Evolutionary conservation across 2,329 filamentous ascomycete species (phyloP).

Genomic region (Graphiopsis chlorocephala): DNA sequence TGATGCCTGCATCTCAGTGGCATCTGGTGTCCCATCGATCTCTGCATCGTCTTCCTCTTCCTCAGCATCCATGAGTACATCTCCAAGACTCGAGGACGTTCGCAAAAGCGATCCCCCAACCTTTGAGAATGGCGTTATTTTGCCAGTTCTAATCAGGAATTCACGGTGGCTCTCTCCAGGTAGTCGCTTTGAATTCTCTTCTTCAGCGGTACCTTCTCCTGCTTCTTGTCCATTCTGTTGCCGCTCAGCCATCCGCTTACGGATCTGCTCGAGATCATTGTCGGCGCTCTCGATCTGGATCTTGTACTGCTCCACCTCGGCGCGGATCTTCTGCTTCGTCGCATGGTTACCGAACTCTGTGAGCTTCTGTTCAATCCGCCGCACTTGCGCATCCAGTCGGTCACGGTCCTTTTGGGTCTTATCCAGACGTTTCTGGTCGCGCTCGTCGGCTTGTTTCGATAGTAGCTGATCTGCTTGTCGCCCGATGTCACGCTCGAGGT

Average conservation of each 20-base stretch:
- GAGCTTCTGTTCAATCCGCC: conserved; percentile 57
- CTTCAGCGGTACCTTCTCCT: conserved; percentile 39
- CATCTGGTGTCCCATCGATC: conserved; percentile 38
- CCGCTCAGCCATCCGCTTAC: conserved; percentile 74
- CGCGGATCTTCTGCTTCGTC: conserved; percentile 57
- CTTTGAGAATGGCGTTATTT: conserved; percentile 93
- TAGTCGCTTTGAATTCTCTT: conserved; percentile 57
- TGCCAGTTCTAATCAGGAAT: conserved; percentile 90
- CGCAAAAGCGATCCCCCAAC: conserved; percentile 64
- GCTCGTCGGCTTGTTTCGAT: conserved; percentile 60
- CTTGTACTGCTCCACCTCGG: conserved; percentile 65
- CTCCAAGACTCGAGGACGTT: conserved; percentile 67
- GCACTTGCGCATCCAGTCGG: conserved; percentile 65
- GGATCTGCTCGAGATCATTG: conserved; percentile 75
- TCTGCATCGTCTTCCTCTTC: conserved; percentile 56
- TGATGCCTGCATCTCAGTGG: conserved; percentile 25
- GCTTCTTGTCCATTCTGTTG: conserved; percentile 55
- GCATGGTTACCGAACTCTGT: conserved; percentile 53
- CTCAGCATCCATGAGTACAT: conserved; percentile 78
- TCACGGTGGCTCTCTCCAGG: conserved; percentile 82
- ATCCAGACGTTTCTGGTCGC: conserved; percentile 61
- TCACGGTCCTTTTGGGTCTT: conserved; percentile 52
- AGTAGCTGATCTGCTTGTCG: conserved; percentile 61
- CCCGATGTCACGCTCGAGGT: conserved; percentile 82
- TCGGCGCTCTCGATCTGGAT: conserved; percentile 63